Evolutionary conservation across 768 basidiomycete species (phyloP), one percentile per base, ranked within the genome.

Genomic region (Daedalea quercina): DNA sequence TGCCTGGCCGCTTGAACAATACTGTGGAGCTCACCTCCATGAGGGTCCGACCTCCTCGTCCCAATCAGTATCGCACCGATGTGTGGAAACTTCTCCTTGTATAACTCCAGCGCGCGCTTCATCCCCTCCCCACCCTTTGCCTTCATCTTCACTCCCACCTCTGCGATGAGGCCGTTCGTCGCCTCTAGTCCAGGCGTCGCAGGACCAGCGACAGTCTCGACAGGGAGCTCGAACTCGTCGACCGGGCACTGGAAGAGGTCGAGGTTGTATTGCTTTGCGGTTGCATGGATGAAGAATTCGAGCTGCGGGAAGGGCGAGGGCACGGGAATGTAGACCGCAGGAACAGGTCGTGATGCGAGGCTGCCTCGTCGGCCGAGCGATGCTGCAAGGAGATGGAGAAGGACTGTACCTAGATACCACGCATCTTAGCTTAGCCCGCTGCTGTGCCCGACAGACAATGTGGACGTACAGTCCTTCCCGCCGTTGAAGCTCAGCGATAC

Each of bases 401-500:
- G 78, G n/a, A 96, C 93, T 3, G 94, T 98, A 65, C 94, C 94
- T 97, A 26, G 54, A 1, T 17, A 53, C 48, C 31, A 52, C 46
- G 33, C 46, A 35, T 24, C 13, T 42, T 24, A 3, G 15, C 41
- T 31, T 11, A 31, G 11, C 33, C 24, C 19, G 17, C 3, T 12
- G 13, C 47, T 7, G 12, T 13, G 24, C 33, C 51, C 9, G 24
- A 24, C 31, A 44, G 37, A 28, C n/a, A n/a, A n/a, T n/a, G n/a
- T n/a, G 7, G 22, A 74, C 84, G 60, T 62, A 95, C 96, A 99
- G 65, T 99, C 96, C 68, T 99, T 99, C 49, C 96, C 96, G 9
- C 96, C 96, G 60, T 98, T 99, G 73, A 97, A 99, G 69, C 94
- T 96, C 54, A 99, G 76, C 2, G 94, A 86, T 3, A 94, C 71